Evolutionary conservation across 192 early-diverging fungal genomes (phyloP), one percentile per base, ranked within the genome.

Genomic region (Podochytrium sp.): DNA sequence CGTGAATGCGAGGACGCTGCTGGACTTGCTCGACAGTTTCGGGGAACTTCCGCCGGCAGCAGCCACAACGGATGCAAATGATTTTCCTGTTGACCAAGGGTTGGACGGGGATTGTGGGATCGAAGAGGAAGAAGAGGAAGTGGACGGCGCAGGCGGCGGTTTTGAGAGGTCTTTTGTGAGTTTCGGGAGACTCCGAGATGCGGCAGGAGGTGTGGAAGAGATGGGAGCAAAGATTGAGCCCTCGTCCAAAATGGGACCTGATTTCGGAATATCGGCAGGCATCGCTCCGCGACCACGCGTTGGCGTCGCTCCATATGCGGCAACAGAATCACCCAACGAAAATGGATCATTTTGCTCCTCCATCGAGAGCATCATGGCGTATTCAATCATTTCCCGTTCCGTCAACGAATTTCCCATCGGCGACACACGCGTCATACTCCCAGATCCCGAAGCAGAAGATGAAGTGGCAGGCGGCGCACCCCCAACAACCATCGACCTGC

Each of bases 331-430:
- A 33, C 37, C 34, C 35, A 61, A 61, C 37, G 34, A 14, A 3
- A 61, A 61, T n/a, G 35, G 60, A 35, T 16, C 43, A 63, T 20
- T 14, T 43, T 66, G n/a, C 38, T 72, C 70, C 30, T 75, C 74
- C 63, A 56, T 66, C 32, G 74, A 75, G 18, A 75, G 34, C 74
- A 75, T 75, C 3, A 75, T n/a, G 4, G 74, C 74, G 58, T 67
- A 67, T 16, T 67, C 50, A 7, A 75, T 27, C 64, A 75, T 60
- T 43, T 75, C 74, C 34, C 68, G 63, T 42, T 75, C 74, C 2
- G 63, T 58, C 53, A 75, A 30, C 5, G 35, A n/a, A 10, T 25
- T 16, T 18, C 40, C 10, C 5, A 10, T 20, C 20, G n/a, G n/a
- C 7, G 29, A 58, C 56, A 30, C 29, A 30, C n/a, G 12, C 30